Evolutionary conservation across 2,329 filamentous ascomycete species (phyloP).

Genomic region (Ilyonectria mors-panacis): DNA sequence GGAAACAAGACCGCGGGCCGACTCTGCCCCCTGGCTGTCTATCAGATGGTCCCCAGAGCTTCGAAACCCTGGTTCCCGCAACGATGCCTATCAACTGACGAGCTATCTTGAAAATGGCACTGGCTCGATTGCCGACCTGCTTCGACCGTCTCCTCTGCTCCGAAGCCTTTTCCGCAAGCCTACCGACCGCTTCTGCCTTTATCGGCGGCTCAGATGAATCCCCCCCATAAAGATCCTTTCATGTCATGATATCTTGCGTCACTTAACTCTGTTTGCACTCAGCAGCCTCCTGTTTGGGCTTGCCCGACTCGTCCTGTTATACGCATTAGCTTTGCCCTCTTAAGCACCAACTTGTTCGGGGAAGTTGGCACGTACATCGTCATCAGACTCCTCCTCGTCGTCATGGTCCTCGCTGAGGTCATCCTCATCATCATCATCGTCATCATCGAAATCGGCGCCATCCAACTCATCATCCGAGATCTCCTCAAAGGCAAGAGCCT

Average conservation of each 20-base stretch:
- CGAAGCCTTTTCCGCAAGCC: constrained; percentile 45
- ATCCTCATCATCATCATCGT: constrained; percentile 93
- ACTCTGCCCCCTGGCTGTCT: constrained; percentile 48
- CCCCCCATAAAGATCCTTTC: constrained; percentile 42
- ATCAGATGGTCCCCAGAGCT: constrained; percentile 46
- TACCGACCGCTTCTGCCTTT: constrained; percentile 27
- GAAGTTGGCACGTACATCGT: constrained; percentile 72
- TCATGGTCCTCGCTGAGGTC: constrained; percentile 88
- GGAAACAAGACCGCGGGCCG: constrained; percentile 45
- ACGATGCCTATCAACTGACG: constrained; percentile 48
- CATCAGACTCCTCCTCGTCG: constrained; percentile 85
- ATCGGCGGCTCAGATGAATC: constrained; percentile 44
- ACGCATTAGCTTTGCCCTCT: constrained; percentile 30
- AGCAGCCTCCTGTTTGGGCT: constrained; percentile 93
- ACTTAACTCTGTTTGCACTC: constrained; percentile 96
- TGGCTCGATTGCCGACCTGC: constrained; percentile 45
- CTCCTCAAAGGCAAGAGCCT: constrained; percentile 97
- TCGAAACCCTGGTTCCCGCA: constrained; percentile 45
- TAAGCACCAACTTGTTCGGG: not conserved
- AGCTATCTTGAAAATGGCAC: constrained; percentile 49
- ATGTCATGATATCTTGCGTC: constrained; percentile 53
- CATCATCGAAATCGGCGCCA: constrained; percentile 87
- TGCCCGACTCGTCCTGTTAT: constrained; percentile 83
- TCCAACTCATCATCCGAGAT: constrained; percentile 86
- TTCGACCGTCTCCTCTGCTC: constrained; percentile 45